These are phyloP conservation scores for Cladophialophora exuberans DNA, from an alignment of 2,329 filamentous ascomycete species.

Conservation along the genomic window DNA sequence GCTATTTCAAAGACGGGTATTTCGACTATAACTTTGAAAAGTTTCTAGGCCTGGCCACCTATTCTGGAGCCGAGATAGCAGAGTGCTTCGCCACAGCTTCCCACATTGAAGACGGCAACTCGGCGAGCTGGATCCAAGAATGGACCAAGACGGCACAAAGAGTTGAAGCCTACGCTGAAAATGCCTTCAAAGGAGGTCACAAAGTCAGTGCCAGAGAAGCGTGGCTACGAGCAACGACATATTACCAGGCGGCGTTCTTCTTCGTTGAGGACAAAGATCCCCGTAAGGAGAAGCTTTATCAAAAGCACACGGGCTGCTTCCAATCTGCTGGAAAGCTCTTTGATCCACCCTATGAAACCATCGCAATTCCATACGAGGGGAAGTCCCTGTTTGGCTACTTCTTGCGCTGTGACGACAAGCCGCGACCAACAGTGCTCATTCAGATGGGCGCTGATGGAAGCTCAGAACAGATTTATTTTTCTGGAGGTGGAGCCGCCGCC, in stretches of 20 bases:
- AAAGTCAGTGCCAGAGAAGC: conserved; percentile 22
- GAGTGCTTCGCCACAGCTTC: conserved; percentile 19
- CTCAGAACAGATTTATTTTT: conserved; percentile 37
- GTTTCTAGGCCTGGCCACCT: conserved; percentile 14
- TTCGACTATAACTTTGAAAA: conserved; percentile 19
- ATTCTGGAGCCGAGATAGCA: conserved; percentile 21
- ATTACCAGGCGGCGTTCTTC: conserved; percentile 31
- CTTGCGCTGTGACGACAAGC: conserved; percentile 10
- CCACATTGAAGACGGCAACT: conserved; percentile 24
- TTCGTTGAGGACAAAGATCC: conserved; percentile 23
- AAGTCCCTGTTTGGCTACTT: conserved; percentile 27
- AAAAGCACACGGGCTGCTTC: conserved; percentile 14
- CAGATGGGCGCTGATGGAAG: conserved; percentile 38
- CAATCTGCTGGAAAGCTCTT: conserved; percentile 13
- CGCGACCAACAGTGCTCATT: conserved; percentile 26
- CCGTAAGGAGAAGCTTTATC: conserved; percentile 12
- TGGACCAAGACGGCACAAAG: conserved; percentile 24
- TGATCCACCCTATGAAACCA: conserved; percentile 8
- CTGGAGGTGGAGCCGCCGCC: conserved; percentile 34
- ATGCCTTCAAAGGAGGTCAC: conserved; percentile 19
- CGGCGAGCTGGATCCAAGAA: conserved; percentile 25
- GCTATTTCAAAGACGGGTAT: conserved; percentile 12
- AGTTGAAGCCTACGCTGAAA: conserved; percentile 18
- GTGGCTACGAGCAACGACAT: conserved; percentile 30
- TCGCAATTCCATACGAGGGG: conserved; percentile 30